phyloP scores from a whole-genome alignment of 805 yeast genomes.

The Metschnikowia orientalis region DNA sequence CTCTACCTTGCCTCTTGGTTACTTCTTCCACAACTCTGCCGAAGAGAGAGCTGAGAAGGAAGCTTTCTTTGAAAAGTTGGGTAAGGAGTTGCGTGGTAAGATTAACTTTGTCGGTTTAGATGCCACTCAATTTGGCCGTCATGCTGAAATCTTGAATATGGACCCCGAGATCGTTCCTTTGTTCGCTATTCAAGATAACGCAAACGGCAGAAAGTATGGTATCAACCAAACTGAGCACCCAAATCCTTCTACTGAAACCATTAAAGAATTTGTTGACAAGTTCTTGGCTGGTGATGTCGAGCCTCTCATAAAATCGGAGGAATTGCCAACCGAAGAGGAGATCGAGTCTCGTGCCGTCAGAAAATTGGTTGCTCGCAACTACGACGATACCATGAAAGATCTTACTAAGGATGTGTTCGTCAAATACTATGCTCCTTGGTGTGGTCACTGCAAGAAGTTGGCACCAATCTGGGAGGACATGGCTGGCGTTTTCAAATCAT shows the following conservation, averaged over 20 bases:
- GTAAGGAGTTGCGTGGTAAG: slow-evolving; percentile 72
- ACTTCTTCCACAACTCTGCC: slow-evolving; percentile 72
- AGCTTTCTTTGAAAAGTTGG: slow-evolving; percentile 54
- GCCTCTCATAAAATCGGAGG: slow-evolving; percentile 81
- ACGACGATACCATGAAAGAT: slow-evolving; percentile 61
- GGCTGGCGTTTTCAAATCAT: slow-evolving; percentile 61
- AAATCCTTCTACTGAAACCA: slow-evolving; percentile 42
- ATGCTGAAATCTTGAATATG: slow-evolving; percentile 82
- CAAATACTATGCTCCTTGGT: slow-evolving; percentile 96
- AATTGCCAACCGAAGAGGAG: slow-evolving; percentile 76
- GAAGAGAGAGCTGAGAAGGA: slow-evolving; percentile 60
- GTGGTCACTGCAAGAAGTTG: slow-evolving; percentile 91
- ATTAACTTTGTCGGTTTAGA: slow-evolving; percentile 87
- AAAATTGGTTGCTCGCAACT: slow-evolving; percentile 80
- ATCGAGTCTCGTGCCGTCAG: slow-evolving; percentile 51
- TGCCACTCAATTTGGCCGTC: slow-evolving; percentile 74
- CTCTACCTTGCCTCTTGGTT: slow-evolving; percentile 74
- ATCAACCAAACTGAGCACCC: slow-evolving; percentile 54
- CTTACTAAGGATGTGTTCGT: slow-evolving; percentile 67
- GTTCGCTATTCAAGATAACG: slow-evolving; percentile 77
- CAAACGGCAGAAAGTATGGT: slow-evolving; percentile 70
- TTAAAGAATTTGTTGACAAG: slow-evolving; percentile 59
- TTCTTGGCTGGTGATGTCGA: slow-evolving; percentile 60
- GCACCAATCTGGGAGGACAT: slow-evolving; percentile 87
- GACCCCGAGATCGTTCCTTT: slow-evolving; percentile 78